phyloP scores from a whole-genome alignment of 2,329 filamentous ascomycete genomes.

The Grosmannia serpens region DNA sequence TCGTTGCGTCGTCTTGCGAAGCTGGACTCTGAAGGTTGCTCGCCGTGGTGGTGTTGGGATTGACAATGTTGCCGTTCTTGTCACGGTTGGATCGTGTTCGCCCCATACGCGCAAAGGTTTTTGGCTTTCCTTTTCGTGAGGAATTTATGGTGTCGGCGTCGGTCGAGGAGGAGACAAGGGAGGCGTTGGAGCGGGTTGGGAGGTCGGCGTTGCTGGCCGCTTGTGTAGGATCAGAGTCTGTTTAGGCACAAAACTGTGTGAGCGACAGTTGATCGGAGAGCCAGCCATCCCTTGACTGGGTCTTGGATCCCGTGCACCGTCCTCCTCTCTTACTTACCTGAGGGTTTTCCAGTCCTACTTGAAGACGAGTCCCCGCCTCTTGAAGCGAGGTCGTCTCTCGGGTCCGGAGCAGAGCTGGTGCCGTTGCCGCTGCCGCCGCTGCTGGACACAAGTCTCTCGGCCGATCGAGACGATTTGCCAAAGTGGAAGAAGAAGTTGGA shows the following conservation, averaged over 20 bases:
- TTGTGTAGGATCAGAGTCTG: constrained; percentile 10
- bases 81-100: constrained; percentile 41
- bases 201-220: constrained; percentile 18
- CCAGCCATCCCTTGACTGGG: no score
- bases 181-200: constrained; percentile 42
- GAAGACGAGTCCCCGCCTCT: constrained; percentile 21
- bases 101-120: constrained; percentile 40
- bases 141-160: constrained; percentile 2
- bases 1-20: constrained; percentile 2
- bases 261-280: neutral
- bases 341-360: constrained; percentile 19
- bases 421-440: neutral
- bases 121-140: constrained; percentile 34
- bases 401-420: constrained; percentile 15
- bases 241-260: constrained; percentile 12
- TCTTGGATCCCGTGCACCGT: no score
- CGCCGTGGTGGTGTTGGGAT: neutral
- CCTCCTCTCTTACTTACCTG: constrained; percentile 18
- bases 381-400: constrained; percentile 26
- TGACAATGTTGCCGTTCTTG: constrained; percentile 25
- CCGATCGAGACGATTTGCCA: constrained; percentile 32
- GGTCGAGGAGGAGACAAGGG: constrained; percentile 31
- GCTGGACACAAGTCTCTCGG: constrained; percentile 18
- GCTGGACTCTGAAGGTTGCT: neutral
- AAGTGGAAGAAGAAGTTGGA: constrained; percentile 40